phyloP scores from a whole-genome alignment of 805 yeast genomes.

The Suhomyces emberorum region DNA sequence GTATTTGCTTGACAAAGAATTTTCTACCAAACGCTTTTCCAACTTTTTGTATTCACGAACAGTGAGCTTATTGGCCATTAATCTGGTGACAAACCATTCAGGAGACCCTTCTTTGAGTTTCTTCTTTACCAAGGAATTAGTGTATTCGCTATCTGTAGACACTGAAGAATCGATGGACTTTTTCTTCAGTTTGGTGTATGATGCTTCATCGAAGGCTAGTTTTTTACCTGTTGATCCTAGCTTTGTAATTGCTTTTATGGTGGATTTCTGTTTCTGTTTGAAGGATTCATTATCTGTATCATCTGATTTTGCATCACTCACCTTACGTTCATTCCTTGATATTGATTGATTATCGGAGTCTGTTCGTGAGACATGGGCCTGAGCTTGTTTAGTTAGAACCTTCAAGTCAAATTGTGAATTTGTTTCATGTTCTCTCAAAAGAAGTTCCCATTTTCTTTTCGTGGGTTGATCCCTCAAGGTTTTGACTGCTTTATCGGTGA shows the following conservation, averaged over 20 bases:
- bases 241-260: slow-evolving; percentile 11
- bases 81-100: slow-evolving; percentile 38
- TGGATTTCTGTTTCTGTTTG: slow-evolving; percentile 8
- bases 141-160: slow-evolving; percentile 11
- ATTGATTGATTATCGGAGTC: not conserved
- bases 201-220: slow-evolving; percentile 2
- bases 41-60: slow-evolving; percentile 33
- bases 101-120: slow-evolving; percentile 39
- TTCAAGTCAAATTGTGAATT: slow-evolving; percentile 35
- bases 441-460: slow-evolving; percentile 42
- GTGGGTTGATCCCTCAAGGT: slow-evolving; percentile 31
- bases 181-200: slow-evolving; percentile 9
- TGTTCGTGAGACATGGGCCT: not conserved
- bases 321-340: slow-evolving; percentile 1
- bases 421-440: slow-evolving; percentile 38
- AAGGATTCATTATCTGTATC: not conserved
- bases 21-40: slow-evolving; percentile 29
- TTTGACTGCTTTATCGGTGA: slow-evolving; percentile 32
- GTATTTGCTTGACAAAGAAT: slow-evolving; percentile 16
- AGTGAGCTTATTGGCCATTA: slow-evolving; percentile 32
- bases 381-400: slow-evolving; percentile 15
- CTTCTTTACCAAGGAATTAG: slow-evolving; percentile 11
- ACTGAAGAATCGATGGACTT: slow-evolving; percentile 9
- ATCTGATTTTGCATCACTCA: not conserved
- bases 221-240: slow-evolving; percentile 7